Conservation (phyloP, 345 rosid species). For the Salix purpurea region DNA sequence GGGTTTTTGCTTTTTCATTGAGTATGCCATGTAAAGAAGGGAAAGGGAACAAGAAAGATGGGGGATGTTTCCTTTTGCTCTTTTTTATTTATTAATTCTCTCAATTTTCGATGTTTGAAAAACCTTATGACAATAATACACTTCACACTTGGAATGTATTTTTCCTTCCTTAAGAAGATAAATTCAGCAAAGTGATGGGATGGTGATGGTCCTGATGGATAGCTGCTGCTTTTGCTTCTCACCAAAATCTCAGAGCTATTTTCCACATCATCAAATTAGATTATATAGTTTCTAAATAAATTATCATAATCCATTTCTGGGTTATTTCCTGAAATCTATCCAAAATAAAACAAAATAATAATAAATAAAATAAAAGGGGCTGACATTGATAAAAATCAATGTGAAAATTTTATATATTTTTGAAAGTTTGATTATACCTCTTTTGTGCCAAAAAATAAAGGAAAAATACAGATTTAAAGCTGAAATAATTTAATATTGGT, state of each 20-base stretch:
- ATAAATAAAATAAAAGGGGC: too few species aligned
- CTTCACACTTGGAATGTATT: background rate
- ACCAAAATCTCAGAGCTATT: too few species aligned
- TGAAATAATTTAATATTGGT: too few species aligned
- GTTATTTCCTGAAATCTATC: too few species aligned
- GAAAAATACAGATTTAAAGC: too few species aligned
- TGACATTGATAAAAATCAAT: rapidly evolving
- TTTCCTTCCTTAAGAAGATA: background rate
- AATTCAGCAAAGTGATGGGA: background rate
- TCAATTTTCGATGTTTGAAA: conserved; percentile 12
- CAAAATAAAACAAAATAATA: too few species aligned
- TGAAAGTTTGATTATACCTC: rapidly evolving
- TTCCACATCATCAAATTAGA: too few species aligned
- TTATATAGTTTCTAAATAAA: too few species aligned
- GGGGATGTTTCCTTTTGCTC: background rate
- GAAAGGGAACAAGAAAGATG: conserved; percentile 8
- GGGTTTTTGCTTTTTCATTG: conserved; percentile 8
- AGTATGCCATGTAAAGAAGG: conserved; percentile 17
- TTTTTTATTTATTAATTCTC: background rate
- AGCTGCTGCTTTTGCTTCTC: too few species aligned
- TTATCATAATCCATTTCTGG: too few species aligned
- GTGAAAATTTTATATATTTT: too few species aligned
- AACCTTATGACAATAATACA: background rate
- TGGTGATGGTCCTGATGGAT: background rate
- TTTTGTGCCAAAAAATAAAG: too few species aligned